Percentiles rank a stretch among this genome's conserved stretches.
Conservation (phyloP, 352 stramenopile species). For the Globisporangium emineosum region DNA sequence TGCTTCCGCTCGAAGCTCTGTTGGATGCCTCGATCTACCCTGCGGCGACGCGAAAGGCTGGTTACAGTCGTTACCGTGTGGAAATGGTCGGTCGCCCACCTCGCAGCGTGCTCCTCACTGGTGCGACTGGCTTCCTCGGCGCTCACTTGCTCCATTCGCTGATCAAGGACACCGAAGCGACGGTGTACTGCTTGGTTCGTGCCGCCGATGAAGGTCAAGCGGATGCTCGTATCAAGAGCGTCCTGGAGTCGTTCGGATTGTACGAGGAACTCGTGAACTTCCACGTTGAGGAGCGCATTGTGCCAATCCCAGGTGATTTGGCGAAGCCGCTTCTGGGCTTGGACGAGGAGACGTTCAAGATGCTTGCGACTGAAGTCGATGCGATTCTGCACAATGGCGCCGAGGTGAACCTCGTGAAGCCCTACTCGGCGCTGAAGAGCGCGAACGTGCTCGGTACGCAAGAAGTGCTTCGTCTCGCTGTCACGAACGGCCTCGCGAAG, state of each 20-base stretch:
- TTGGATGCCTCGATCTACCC: constrained; percentile 72
- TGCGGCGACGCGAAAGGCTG: constrained; percentile 61
- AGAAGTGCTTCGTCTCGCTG: constrained; percentile 84
- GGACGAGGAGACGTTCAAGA: constrained; percentile 79
- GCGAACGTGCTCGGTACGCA: constrained; percentile 90
- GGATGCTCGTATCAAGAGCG: constrained; percentile 50
- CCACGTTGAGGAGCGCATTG: constrained; percentile 67
- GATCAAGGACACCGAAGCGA: constrained; percentile 61
- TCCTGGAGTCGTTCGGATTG: constrained; percentile 56
- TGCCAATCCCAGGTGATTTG: constrained; percentile 73
- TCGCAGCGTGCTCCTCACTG: constrained; percentile 85
- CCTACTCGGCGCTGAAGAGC: constrained; percentile 83
- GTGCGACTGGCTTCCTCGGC: constrained; percentile 90
- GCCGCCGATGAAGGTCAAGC: constrained; percentile 42
- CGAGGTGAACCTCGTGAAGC: constrained; percentile 91
- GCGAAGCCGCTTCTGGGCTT: constrained; percentile 82
- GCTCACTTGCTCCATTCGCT: constrained; percentile 82
- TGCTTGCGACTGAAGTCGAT: constrained; percentile 84
- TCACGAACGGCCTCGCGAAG: constrained; percentile 73
- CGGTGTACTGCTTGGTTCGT: constrained; percentile 84
- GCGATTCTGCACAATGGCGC: constrained; percentile 91
- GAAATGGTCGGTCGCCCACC: constrained; percentile 73
- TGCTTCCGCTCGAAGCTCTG: constrained; percentile 62
- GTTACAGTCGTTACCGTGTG: constrained; percentile 78
- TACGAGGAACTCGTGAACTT: constrained; percentile 47